phyloP scores from a whole-genome alignment of 352 stramenopile species.

The Poterioochromonas sp. region DNA sequence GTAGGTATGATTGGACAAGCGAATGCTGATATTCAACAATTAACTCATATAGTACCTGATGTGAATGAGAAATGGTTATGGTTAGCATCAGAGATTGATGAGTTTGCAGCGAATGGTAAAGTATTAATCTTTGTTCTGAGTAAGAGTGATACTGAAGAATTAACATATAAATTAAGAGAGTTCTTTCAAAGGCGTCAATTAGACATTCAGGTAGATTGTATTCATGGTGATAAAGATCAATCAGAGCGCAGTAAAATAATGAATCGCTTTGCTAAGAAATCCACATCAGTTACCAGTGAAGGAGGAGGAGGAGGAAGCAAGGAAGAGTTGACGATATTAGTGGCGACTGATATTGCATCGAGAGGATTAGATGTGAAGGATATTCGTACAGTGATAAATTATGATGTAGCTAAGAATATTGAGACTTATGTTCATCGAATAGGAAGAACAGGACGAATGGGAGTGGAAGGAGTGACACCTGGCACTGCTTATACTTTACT shows the following conservation, averaged over 20 bases:
- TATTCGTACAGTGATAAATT: constrained; percentile 98
- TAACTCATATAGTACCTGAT: background rate
- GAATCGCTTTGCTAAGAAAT: constrained; percentile 80
- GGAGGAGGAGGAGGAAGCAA: background rate
- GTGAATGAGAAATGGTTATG: background rate
- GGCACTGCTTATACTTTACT: constrained; percentile 69
- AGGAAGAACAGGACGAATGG: constrained; percentile 49
- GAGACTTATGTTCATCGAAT: constrained; percentile 93
- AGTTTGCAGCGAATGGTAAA: constrained; percentile 8
- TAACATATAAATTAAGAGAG: background rate
- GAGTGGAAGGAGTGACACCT: constrained; percentile 59
- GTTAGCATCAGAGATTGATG: constrained; percentile 6
- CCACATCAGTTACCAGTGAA: background rate
- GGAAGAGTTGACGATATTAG: background rate
- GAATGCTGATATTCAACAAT: constrained; percentile 23
- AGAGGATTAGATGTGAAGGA: constrained; percentile 98
- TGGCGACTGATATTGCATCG: constrained; percentile 65
- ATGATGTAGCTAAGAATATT: constrained; percentile 96
- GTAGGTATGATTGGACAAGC: constrained; percentile 17
- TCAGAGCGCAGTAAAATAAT: constrained; percentile 85
- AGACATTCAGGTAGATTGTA: constrained; percentile 1
- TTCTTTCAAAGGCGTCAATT: background rate
- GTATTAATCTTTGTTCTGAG: constrained; percentile 12
- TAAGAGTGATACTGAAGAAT: constrained; percentile 13
- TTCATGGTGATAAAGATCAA: constrained; percentile 98